A percentile compares a stretch with the other conserved stretches of the same genome.
phyloP scores from a whole-genome alignment of 805 yeast genomes.

The Scheffersomyces coipomensis region DNA sequence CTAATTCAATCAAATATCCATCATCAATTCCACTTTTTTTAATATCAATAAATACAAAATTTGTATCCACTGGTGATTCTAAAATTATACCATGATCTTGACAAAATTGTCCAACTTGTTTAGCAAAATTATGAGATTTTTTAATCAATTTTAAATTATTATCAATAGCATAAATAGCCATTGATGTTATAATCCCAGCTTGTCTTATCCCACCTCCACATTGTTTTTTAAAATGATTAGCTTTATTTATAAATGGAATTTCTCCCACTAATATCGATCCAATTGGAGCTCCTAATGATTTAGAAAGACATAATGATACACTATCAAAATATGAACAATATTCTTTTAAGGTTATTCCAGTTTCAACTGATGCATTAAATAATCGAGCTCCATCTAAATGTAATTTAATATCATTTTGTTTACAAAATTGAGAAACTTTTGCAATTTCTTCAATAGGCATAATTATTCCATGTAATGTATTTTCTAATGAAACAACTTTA shows the following conservation, averaged over 20 bases:
- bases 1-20: slow-evolving; percentile 27
- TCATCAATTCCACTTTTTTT: slow-evolving; percentile 27
- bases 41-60: slow-evolving; percentile 40
- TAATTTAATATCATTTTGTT: slow-evolving; percentile 28
- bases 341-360: slow-evolving; percentile 38
- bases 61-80: slow-evolving; percentile 39
- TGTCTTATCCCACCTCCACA: slow-evolving; percentile 46
- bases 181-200: slow-evolving; percentile 37
- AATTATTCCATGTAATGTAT: slow-evolving; percentile 42
- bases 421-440: slow-evolving; percentile 33
- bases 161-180: slow-evolving; percentile 42
- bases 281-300: slow-evolving; percentile 43
- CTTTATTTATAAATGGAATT: slow-evolving; percentile 30
- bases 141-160: slow-evolving; percentile 33
- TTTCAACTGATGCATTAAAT: slow-evolving; percentile 43
- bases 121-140: slow-evolving; percentile 32
- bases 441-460: slow-evolving; percentile 39
- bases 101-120: slow-evolving; percentile 32
- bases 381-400: slow-evolving; percentile 46
- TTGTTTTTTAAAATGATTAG: slow-evolving; percentile 45
- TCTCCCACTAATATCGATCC: slow-evolving; percentile 40
- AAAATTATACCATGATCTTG: slow-evolving; percentile 25
- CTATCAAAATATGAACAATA: slow-evolving; percentile 40
- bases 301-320: slow-evolving; percentile 42
- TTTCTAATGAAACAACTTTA: slow-evolving; percentile 42